phyloP scores from a whole-genome alignment of 2,329 filamentous ascomycete species.

The Arachnomyces sp. region DNA sequence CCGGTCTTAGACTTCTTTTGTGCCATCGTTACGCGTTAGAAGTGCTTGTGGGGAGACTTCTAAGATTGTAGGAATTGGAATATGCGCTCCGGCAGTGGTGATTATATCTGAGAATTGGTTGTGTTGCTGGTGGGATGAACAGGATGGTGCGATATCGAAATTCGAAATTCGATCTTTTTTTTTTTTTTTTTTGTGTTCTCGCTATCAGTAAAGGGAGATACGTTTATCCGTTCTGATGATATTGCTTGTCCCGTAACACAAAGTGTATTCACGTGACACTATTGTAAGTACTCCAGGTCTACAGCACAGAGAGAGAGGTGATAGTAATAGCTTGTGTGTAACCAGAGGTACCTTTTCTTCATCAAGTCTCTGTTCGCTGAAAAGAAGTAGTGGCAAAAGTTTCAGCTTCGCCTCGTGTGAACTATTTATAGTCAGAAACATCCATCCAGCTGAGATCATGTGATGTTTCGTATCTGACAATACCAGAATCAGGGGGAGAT shows the following conservation, averaged over 20 bases:
- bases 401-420: too few species aligned
- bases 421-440: too few species aligned
- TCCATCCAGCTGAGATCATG: too few species aligned
- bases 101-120: constrained; percentile 10
- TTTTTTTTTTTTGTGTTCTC: neutral
- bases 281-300: constrained; percentile 1
- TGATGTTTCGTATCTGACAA: too few species aligned
- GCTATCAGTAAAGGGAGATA: neutral
- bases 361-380: too few species aligned
- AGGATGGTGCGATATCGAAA: constrained; percentile 7
- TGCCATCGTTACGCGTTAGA: constrained; percentile 51
- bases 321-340: too few species aligned
- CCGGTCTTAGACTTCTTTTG: constrained; percentile 66
- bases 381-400: too few species aligned
- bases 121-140: constrained; percentile 4
- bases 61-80: constrained; percentile 13
- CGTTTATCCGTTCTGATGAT: neutral
- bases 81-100: constrained; percentile 33
- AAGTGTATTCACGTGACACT: constrained; percentile 1
- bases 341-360: too few species aligned
- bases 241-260: neutral
- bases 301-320: constrained; percentile 3
- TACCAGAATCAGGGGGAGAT: too few species aligned
- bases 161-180: neutral
- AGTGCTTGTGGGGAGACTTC: constrained; percentile 16